Percentiles rank a stretch among this genome's conserved stretches.
Evolutionary conservation across 1,284 basidiomycete species (phyloP).

Genomic region (Microbotryum scabiosae): DNA sequence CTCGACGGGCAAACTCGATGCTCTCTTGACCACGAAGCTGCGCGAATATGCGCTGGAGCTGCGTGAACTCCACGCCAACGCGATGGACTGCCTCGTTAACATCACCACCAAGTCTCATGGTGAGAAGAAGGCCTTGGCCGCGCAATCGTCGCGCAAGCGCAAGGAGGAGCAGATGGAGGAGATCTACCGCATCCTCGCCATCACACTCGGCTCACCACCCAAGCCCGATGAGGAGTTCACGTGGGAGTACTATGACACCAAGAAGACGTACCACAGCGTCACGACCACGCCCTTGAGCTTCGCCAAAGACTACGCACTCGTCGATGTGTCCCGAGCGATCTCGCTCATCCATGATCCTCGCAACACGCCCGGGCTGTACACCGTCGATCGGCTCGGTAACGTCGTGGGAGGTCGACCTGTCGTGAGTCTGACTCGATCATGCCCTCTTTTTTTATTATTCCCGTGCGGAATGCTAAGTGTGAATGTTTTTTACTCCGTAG

Average conservation of each 20-base stretch:
- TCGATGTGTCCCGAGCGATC: conserved; percentile 58
- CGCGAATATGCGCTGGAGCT: conserved; percentile 81
- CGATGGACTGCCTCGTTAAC: conserved; percentile 42
- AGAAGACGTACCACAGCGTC: conserved; percentile 65
- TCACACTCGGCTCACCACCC: conserved; percentile 76
- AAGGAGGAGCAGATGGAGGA: conserved; percentile 79
- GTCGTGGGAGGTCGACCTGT: conserved; percentile 77
- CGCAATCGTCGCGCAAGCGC: conserved; percentile 45
- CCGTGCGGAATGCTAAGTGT: not conserved
- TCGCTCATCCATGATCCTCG: conserved; percentile 93
- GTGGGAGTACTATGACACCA: conserved; percentile 69
- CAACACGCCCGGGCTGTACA: conserved; percentile 74
- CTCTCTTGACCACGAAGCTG: conserved; percentile 70
- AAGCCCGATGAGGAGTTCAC: conserved; percentile 59
- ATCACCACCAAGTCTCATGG: conserved; percentile 5
- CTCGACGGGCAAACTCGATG: conserved; percentile 62
- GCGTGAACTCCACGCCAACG: conserved; percentile 49
- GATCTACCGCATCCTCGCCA: conserved; percentile 76
- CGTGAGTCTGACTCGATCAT: too few relatives aligned
- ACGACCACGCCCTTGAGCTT: conserved; percentile 72
- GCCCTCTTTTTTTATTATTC: conserved; percentile 45
- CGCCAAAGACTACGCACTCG: conserved; percentile 35
- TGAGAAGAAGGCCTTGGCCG: conserved; percentile 28
- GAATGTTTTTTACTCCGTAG: not conserved
- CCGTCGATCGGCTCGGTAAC: conserved; percentile 85